A percentile compares a stretch with the other conserved stretches of the same genome.
phyloP scores from a whole-genome alignment of 2,329 filamentous ascomycete genomes.

The Cryphonectria radicalis region DNA sequence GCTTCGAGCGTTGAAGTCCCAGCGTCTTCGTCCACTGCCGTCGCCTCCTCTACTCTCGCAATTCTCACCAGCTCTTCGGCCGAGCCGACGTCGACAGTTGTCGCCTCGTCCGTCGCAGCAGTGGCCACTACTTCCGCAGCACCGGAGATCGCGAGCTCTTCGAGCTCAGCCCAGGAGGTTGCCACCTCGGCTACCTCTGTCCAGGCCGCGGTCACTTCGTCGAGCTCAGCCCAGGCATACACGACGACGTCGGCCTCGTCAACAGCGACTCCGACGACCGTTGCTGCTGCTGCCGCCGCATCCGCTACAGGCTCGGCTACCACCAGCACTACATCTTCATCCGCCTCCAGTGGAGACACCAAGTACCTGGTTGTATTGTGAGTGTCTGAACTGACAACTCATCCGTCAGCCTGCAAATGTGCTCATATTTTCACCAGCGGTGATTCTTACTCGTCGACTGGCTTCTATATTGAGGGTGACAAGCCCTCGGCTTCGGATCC shows the following conservation, averaged over 20 bases:
- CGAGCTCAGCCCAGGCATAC: not conserved
- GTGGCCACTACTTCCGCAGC: not conserved
- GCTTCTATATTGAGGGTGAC: conserved; percentile 29
- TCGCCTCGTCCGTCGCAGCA: not conserved
- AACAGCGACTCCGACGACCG: not conserved
- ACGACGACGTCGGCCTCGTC: conserved; percentile 2
- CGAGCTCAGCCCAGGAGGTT: conserved; percentile 2
- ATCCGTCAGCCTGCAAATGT: not conserved
- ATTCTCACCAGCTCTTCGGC: not conserved
- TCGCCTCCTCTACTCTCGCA: conserved; percentile 10
- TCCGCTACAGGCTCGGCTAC: conserved; percentile 11
- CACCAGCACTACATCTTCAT: not conserved
- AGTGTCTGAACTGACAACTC: not conserved
- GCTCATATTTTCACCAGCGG: conserved; percentile 12
- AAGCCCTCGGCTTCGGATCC: conserved; percentile 22
- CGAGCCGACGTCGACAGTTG: conserved; percentile 1
- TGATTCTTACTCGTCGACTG: conserved; percentile 29
- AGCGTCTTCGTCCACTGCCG: conserved; percentile 6
- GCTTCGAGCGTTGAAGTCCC: conserved; percentile 1
- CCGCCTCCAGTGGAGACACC: conserved; percentile 19
- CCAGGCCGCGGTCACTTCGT: not conserved
- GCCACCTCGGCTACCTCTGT: not conserved
- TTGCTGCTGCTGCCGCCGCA: conserved; percentile 3
- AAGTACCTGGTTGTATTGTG: conserved; percentile 29
- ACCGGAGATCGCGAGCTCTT: not conserved